phyloP scores from a whole-genome alignment of 1,284 basidiomycete species.

The Puccinia brachypodii region DNA sequence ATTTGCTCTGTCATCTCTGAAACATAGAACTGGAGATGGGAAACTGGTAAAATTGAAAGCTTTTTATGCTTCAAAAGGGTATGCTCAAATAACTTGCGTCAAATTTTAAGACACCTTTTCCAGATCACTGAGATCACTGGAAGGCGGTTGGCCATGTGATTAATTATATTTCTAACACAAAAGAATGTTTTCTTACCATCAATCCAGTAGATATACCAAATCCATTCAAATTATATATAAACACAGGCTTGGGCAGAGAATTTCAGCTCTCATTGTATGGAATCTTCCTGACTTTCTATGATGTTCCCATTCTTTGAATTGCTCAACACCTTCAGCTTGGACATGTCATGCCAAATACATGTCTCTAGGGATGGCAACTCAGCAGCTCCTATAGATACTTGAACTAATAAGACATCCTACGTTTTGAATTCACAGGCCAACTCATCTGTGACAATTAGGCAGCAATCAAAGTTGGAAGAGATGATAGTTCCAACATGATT shows the following conservation, averaged over 20 bases:
- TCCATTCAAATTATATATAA: neutral
- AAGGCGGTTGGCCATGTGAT: neutral
- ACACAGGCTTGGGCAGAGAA: slow-evolving; percentile 24
- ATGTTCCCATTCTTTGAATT: slow-evolving; percentile 1
- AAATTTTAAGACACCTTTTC: slow-evolving; percentile 19
- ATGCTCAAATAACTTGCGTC: neutral
- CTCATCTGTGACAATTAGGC: neutral
- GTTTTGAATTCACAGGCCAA: neutral
- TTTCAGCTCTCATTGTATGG: neutral
- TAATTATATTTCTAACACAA: neutral
- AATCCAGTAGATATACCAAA: neutral
- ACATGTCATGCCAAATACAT: slow-evolving; percentile 33
- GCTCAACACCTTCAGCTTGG: neutral
- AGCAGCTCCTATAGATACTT: neutral
- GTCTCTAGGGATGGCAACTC: too few species aligned
- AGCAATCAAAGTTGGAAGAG: neutral
- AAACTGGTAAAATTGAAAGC: neutral
- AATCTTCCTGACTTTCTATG: neutral
- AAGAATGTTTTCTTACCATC: neutral
- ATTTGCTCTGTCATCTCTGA: neutral
- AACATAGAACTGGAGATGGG: neutral
- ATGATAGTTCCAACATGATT: slow-evolving; percentile 4
- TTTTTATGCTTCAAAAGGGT: neutral
- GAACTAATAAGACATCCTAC: neutral
- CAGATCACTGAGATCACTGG: neutral